Base-by-base conservation (phyloP, 2,329 filamentous ascomycete genomes). In the Hypoxylon sp. region DNA sequence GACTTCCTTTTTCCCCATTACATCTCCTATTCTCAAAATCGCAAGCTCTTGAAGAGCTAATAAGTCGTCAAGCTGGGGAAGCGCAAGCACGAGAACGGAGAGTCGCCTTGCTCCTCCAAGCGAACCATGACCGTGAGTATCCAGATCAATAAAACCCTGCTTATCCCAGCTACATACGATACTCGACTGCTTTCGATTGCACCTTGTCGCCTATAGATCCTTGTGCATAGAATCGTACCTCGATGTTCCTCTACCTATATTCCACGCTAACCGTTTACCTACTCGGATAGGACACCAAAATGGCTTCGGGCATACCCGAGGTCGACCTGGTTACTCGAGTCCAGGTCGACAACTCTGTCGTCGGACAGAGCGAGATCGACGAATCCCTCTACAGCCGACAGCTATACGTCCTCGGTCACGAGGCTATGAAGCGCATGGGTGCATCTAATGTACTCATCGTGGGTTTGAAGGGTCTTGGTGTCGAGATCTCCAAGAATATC, bases 361-460 rank as follows among this genome's bases (percentile, higher is more conserved):
- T 83, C 39, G 84, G 82, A 69, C 79, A 79, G 62, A 81, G 75
- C 75, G 87, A 89, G 68, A 91, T 91, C 81, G 89, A 91, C 72
- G 89, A 91, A 77, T 89, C 88, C 58, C 87, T 91, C 71, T 91
- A 91, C 82, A 91, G 88, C 76, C 85, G 89, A 75, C 89, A 91
- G 80, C 88, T 91, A 71, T 91, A 91, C 75, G 89, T 90, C 64
- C 78, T 90, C 53, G 88, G 88, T 68, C 88, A 90, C 73, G 88
- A 90, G 79, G 95, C 95, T 70, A 99, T 99, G 95, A 98, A 97
- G 85, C 93, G 95, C 74, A 99, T 99, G 95, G 88, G 94, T 74
- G 92, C 93, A 65, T 98, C 95, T 57, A 96, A 98, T 76, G 87
- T 99, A 63, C 91, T 99, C 55, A 85, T 99, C 59, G 91, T 94